Base-by-base conservation (phyloP, 164 flowering plant species). In the Tetrastigma voinierianum region DNA sequence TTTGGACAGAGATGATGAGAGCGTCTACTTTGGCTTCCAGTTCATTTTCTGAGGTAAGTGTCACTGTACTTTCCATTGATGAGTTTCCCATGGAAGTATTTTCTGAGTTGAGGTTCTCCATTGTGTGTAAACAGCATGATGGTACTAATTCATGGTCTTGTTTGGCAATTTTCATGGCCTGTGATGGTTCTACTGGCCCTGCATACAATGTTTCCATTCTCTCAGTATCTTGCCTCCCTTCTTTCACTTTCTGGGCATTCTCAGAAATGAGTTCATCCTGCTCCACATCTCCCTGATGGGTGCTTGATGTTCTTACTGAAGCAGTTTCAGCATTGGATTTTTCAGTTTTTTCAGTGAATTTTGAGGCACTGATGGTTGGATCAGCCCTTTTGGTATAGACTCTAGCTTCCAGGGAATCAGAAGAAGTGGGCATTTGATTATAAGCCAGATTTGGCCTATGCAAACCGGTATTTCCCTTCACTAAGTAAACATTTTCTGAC, bases 381-480 rank as follows among this genome's bases (percentile, higher is more conserved):
- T 68, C 65, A 17, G 52, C 65, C 60, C 49, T 59, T 68, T 68
- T 61, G 48, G 65, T 61, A 19, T 60, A 60, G 25, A 68, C 65
- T 46, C 61, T 61, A 14, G 49, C 20, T 53, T 68, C 58, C 47
- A 16, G 51, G 45, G 65, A 45, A 44, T 60, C 60, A 51, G 49
- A 60, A 15, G 52, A 55, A 55, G 58, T 21, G 32, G 58, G 32
- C 32, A 20, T 23, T 9, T 55, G 15, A 11, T 55, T 18, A 4
- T 43, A n/a, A 47, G 48, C 9, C 25, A 43, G 14, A 40, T 60
- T 23, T 49, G 11, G 49, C 40, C 14, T 19, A 15, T n/a, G 18
- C 20, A 16, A 45, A 43, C 32, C 55, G 24, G 58, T 40, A 25
- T 47, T 44, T 20, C 16, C 55, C 23, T 10, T 46, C 17, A 45